Evolutionary conservation across 257 asterid species (phyloP), one percentile per base, ranked within the genome.

Genomic region (Solanum okadae): DNA sequence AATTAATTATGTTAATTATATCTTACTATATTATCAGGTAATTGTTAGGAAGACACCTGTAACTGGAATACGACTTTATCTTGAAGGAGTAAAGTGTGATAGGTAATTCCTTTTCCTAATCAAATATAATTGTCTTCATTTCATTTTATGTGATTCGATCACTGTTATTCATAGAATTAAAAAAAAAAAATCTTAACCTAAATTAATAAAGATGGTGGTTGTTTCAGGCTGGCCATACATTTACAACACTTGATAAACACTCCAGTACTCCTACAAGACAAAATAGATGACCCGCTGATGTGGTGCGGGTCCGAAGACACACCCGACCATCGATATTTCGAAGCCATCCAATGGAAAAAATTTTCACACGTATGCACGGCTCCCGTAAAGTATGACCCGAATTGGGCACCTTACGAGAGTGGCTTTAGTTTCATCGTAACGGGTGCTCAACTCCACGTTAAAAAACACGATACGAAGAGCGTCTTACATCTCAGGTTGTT

Each of bases 41-140:
- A 89, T 89, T 7, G 89, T 91, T 3, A 97, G 95, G 37, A 93
- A 92, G 86, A 89, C 84, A 40, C 98, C 98, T 0, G 94, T 95
- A n/a, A 96, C 97, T 10, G 99, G 99, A 83, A 94, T 97, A 94
- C 93, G 99, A 31, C 89, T 97, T 70, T 95, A 92, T 87, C 95
- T 96, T 2, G 99, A 97, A 90, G 98, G 99, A 71, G 90, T 91
- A 83, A 97, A 97, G 86, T 91, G 95, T 89, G 93, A 96, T 49
- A 92, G 98, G 98, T 96, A 85, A 10, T 85, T 63, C 9, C 5
- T 35, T 34, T 18, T 18, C 25, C 27, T 20, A 33, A 34, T 37
- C 15, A 72, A 33, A 72, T 20, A 35, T 73, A 35, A 56, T 4
- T 71, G 4, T 4, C 2, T 44, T 71, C 7, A 0, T 31, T 31